phyloP scores from a whole-genome alignment of 1,139 yeast species.

The Pneumocystis sp. region DNA sequence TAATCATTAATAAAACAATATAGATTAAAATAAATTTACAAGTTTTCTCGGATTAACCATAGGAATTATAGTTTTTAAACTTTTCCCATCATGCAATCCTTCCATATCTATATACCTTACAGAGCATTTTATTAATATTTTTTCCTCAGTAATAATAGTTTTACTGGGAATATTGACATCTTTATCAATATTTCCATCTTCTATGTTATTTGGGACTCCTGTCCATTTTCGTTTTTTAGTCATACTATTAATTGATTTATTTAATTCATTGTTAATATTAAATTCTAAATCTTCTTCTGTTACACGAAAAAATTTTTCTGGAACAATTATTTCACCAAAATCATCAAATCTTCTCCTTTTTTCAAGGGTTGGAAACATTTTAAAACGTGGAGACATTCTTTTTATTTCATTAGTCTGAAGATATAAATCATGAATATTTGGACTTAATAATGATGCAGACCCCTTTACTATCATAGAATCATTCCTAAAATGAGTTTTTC shows the following conservation, averaged over 20 bases:
- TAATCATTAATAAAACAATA: background rate
- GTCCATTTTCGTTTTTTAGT: slow-evolving; percentile 2
- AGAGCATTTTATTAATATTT: slow-evolving; percentile 38
- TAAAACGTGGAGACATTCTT: slow-evolving; percentile 17
- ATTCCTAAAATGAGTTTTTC: slow-evolving; percentile 8
- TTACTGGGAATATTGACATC: slow-evolving; percentile 12
- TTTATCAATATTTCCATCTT: slow-evolving; percentile 1
- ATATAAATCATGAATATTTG: slow-evolving; percentile 9
- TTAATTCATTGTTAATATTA: background rate
- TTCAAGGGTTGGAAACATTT: slow-evolving; percentile 61
- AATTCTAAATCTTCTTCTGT: slow-evolving; percentile 5
- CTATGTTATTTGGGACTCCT: background rate
- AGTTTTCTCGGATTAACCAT: slow-evolving; percentile 66
- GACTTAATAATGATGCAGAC: slow-evolving; percentile 8
- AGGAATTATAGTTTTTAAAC: slow-evolving; percentile 64
- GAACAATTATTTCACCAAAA: slow-evolving; percentile 60
- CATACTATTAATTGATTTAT: slow-evolving; percentile 3
- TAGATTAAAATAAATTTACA: slow-evolving; percentile 28
- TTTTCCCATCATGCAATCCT: slow-evolving; percentile 73
- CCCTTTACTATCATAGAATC: slow-evolving; percentile 6
- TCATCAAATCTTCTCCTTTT: slow-evolving; percentile 57
- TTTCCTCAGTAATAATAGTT: slow-evolving; percentile 7
- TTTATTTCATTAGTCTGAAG: slow-evolving; percentile 8
- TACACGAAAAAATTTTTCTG: slow-evolving; percentile 42
- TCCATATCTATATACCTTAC: slow-evolving; percentile 67